Percentiles rank a stretch among this genome's conserved stretches.
Evolutionary conservation across 176 grass and related monocot genomes (phyloP).

Genomic region (Eleusine indica): DNA sequence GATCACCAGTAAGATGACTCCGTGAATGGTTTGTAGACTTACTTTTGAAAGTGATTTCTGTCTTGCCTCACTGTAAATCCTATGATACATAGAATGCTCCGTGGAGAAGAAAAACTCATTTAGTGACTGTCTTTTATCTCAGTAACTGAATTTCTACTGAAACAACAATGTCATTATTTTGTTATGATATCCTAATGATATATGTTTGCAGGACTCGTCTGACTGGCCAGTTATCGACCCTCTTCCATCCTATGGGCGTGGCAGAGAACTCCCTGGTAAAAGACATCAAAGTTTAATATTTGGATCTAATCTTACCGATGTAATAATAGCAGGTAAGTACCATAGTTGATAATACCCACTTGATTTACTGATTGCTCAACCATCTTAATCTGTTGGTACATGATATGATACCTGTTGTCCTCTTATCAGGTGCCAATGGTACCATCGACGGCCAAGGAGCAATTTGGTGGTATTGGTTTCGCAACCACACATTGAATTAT

Average conservation of each 20-base stretch:
- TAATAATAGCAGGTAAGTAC: slow-evolving; percentile 70
- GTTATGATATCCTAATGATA: background rate
- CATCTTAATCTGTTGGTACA: slow-evolving; percentile 4
- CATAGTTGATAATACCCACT: background rate
- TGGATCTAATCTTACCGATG: slow-evolving; percentile 84
- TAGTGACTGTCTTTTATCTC: background rate
- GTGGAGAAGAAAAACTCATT: background rate
- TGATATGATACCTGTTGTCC: slow-evolving; percentile 4
- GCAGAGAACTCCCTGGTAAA: slow-evolving; percentile 82
- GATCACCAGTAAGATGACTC: slow-evolving; percentile 77
- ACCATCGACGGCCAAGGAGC: slow-evolving; percentile 79
- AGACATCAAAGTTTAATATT: slow-evolving; percentile 85
- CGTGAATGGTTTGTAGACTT: slow-evolving; percentile 6
- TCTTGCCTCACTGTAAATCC: background rate
- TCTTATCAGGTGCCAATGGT: slow-evolving; percentile 66
- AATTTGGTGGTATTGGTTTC: slow-evolving; percentile 91
- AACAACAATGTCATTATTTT: background rate
- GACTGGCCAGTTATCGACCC: slow-evolving; percentile 72
- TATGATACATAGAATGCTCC: background rate
- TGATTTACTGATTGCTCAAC: background rate
- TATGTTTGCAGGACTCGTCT: slow-evolving; percentile 54
- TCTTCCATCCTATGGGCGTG: slow-evolving; percentile 79
- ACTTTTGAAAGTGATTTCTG: background rate
- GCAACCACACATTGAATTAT: slow-evolving; percentile 73
- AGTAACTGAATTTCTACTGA: background rate